A percentile compares a stretch with the other conserved stretches of the same genome.
These are phyloP conservation scores for Rhododendron ovatum DNA, from an alignment of 148 eudicot genomes.

Conservation along the genomic window DNA sequence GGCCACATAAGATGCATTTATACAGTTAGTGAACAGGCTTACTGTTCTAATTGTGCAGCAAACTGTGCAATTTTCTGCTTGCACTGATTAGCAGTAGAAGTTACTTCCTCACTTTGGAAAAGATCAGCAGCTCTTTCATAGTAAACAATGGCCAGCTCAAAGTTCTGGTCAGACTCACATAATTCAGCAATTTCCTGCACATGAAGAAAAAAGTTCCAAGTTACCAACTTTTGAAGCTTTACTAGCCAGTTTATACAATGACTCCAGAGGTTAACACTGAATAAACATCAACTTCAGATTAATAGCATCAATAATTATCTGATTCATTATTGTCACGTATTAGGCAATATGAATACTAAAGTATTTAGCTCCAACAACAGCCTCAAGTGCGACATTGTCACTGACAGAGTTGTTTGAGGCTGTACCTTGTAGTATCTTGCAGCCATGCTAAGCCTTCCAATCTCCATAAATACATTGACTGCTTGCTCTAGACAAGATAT, in stretches of 20 bases:
- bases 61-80: constrained; percentile 75
- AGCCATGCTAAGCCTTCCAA: constrained; percentile 87
- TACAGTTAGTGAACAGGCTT: constrained; percentile 16
- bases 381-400: background rate
- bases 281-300: background rate
- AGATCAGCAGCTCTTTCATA: constrained; percentile 66
- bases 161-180: constrained; percentile 44
- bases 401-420: constrained; percentile 1
- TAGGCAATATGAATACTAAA: background rate
- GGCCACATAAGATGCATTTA: background rate
- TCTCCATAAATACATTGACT: constrained; percentile 62
- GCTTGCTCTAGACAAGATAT: constrained; percentile 70
- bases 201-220: constrained; percentile 7
- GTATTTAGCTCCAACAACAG: background rate
- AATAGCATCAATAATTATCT: background rate
- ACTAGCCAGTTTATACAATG: background rate
- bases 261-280: background rate
- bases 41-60: constrained; percentile 77
- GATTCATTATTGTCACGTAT: background rate
- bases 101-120: constrained; percentile 64
- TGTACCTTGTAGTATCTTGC: constrained; percentile 93
- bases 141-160: constrained; percentile 56
- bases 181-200: constrained; percentile 72
- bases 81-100: constrained; percentile 68
- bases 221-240: background rate